Evolutionary conservation across 2,329 filamentous ascomycete genomes (phyloP).

Genomic region (Amauroascus verrucosus): DNA sequence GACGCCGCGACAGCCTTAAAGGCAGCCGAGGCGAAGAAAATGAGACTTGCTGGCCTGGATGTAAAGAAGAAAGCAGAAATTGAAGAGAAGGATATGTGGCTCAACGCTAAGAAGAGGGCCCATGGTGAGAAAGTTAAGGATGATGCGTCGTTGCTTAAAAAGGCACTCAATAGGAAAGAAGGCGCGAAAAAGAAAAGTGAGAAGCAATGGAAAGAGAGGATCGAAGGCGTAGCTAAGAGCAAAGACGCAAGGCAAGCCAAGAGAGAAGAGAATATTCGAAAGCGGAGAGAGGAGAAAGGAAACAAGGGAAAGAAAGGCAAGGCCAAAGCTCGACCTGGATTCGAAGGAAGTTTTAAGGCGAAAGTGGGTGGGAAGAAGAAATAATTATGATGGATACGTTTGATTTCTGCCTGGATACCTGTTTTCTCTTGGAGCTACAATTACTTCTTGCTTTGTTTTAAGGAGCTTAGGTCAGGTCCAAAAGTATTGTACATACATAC

Average conservation of each 20-base stretch:
- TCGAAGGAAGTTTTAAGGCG: conserved; percentile 61
- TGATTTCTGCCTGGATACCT: conserved; percentile 1
- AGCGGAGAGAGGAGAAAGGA: conserved; percentile 65
- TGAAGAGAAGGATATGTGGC: conserved; percentile 87
- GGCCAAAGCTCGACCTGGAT: conserved; percentile 53
- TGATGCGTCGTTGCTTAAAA: conserved; percentile 78
- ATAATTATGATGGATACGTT: conserved; percentile 23
- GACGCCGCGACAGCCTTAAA: conserved; percentile 80
- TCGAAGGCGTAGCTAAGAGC: conserved; percentile 61
- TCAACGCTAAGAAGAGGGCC: conserved; percentile 77
- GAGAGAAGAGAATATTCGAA: conserved; percentile 65
- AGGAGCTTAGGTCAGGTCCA: not conserved
- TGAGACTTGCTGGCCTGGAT: conserved; percentile 64
- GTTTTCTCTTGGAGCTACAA: not conserved
- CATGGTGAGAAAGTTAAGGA: conserved; percentile 85
- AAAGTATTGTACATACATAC: conserved; percentile 6
- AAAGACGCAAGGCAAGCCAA: conserved; percentile 74
- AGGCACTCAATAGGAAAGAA: conserved; percentile 89
- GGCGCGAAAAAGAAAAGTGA: conserved; percentile 82
- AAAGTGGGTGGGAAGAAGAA: conserved; percentile 38
- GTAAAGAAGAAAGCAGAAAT: conserved; percentile 74
- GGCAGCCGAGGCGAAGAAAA: conserved; percentile 75
- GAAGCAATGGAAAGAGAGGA: conserved; percentile 70
- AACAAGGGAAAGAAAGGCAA: conserved; percentile 39
- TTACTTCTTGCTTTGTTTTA: not conserved